A percentile compares a stretch with the other conserved stretches of the same genome.
Evolutionary conservation across 345 rosid species (phyloP).

Genomic region (Noccaea caerulescens): DNA sequence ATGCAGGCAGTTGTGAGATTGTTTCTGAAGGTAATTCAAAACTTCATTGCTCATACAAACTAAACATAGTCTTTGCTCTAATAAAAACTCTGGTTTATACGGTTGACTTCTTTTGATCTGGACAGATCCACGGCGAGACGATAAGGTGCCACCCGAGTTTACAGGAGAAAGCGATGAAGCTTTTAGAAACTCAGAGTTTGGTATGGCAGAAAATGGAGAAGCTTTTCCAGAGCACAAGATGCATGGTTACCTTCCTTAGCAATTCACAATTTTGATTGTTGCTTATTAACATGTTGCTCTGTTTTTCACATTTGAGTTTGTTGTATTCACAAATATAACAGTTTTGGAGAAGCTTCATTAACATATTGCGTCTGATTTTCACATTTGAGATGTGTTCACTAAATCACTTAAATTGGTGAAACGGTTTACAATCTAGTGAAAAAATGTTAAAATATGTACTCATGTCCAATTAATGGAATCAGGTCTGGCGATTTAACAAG

Average conservation of each 20-base stretch:
- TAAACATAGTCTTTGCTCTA: neutral
- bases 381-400: neutral
- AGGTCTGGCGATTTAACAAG: no score
- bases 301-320: neutral
- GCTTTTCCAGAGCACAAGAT: slow-evolving; percentile 84
- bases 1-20: slow-evolving; percentile 79
- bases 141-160: slow-evolving; percentile 62
- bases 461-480: no score
- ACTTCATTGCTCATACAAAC: slow-evolving; percentile 6
- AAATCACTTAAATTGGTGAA: neutral
- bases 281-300: slow-evolving; percentile 13
- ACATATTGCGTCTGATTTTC: slow-evolving; percentile 8
- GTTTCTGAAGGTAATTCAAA: slow-evolving; percentile 77
- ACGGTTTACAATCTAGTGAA: no score
- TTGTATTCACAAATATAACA: slow-evolving; percentile 14
- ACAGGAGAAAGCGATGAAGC: slow-evolving; percentile 73
- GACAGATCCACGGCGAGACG: slow-evolving; percentile 91
- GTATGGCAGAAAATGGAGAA: slow-evolving; percentile 89
- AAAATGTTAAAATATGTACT: no score
- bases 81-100: neutral
- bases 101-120: slow-evolving; percentile 16
- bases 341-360: slow-evolving; percentile 29
- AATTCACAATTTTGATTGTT: slow-evolving; percentile 76
- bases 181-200: slow-evolving; percentile 66
- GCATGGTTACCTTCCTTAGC: slow-evolving; percentile 90